Conservation (phyloP, 345 rosid species). For the Rhodamnia rubescens region DNA sequence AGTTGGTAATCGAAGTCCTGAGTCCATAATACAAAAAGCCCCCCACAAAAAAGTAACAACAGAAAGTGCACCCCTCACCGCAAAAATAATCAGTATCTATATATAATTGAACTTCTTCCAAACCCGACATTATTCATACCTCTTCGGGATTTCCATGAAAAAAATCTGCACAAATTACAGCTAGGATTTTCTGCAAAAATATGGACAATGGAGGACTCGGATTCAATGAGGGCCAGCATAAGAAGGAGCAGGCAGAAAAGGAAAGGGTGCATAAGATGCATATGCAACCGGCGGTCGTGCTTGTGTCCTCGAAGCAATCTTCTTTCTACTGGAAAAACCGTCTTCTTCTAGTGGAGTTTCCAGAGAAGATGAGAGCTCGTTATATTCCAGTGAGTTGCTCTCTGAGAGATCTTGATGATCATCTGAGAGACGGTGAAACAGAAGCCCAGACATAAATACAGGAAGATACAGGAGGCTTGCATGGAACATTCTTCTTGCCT, state of each 20-base stretch:
- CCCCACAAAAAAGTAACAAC: background rate
- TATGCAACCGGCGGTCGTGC: slow-evolving; percentile 66
- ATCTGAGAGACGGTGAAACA: slow-evolving; percentile 45
- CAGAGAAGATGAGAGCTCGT: slow-evolving; percentile 9
- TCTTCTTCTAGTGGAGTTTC: slow-evolving; percentile 1
- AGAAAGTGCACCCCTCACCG: background rate
- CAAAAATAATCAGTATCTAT: background rate
- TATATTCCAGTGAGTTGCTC: background rate
- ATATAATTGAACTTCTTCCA: background rate
- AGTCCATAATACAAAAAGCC: background rate
- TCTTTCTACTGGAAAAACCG: slow-evolving; percentile 4
- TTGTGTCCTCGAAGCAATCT: slow-evolving; percentile 9
- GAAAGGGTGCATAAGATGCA: slow-evolving; percentile 86
- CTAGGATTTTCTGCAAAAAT: background rate
- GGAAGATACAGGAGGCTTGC: slow-evolving; percentile 90
- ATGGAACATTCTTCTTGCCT: slow-evolving; percentile 74
- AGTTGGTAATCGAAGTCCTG: background rate
- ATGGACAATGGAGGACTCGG: background rate
- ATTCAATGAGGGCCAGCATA: slow-evolving; percentile 17
- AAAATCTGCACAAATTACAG: background rate
- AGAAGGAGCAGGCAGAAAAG: slow-evolving; percentile 81
- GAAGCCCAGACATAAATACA: slow-evolving; percentile 76
- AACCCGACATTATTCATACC: background rate
- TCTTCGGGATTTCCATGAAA: background rate
- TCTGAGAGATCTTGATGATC: slow-evolving; percentile 17